These are phyloP conservation scores for Saccharomyces eubayanus DNA, from an alignment of 805 yeast species.

Conservation along the genomic window DNA sequence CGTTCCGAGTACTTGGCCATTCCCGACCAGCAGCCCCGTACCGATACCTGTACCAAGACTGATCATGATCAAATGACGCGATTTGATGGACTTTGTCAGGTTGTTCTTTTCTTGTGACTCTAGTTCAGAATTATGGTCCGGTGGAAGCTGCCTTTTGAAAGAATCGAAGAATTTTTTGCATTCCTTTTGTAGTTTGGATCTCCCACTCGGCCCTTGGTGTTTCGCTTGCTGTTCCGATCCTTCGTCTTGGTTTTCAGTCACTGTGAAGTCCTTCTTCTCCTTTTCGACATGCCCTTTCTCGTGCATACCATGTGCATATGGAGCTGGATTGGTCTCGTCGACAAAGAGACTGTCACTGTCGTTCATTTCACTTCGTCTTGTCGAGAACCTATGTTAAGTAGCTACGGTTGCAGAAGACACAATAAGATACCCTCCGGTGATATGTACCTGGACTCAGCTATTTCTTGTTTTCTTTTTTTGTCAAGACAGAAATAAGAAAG, in stretches of 20 bases:
- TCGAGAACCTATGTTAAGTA: neutral
- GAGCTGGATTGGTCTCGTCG: neutral
- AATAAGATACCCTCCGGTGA: neutral
- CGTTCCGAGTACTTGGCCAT: conserved; percentile 37
- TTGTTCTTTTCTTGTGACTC: conserved; percentile 1
- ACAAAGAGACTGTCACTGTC: neutral
- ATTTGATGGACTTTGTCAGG: conserved; percentile 7
- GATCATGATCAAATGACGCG: conserved; percentile 30
- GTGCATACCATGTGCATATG: neutral
- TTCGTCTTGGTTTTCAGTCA: neutral
- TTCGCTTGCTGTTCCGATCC: neutral
- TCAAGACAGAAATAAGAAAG: neutral
- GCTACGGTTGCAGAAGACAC: neutral
- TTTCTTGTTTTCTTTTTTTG: neutral
- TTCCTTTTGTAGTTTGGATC: neutral
- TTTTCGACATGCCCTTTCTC: neutral
- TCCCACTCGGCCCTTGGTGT: neutral
- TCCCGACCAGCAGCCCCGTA: conserved; percentile 55
- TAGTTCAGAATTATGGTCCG: neutral
- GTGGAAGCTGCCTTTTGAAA: conserved; percentile 3
- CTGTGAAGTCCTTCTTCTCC: neutral
- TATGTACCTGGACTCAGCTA: neutral
- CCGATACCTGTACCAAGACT: conserved; percentile 80
- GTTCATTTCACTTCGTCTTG: neutral
- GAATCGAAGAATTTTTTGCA: conserved; percentile 1